Base-by-base conservation (phyloP, 768 basidiomycete genomes). In the Phaeolepiota aurea region DNA sequence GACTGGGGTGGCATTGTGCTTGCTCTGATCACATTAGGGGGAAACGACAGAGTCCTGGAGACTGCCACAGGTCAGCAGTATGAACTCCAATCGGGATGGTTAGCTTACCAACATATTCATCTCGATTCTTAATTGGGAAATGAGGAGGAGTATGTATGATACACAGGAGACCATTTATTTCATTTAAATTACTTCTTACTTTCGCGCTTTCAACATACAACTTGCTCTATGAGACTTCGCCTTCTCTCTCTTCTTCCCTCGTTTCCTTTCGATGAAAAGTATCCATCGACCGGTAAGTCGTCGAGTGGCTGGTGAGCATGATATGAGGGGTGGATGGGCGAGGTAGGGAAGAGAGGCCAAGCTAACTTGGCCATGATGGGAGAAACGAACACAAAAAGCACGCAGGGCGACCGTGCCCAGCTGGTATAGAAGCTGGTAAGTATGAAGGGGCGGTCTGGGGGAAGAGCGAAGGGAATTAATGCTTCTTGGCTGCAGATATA, bases 401-500 rank as follows among this genome's bases (percentile, higher is more conserved):
- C 7, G 25, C 7, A 28, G 25, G 7, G 25, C n/a, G 25, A 28
- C 25, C 25, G 7, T 28, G 25, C 7, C 25, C 7, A n/a, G n/a
- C n/a, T n/a, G 25, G 25, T 28, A 28, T 7, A 7, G 25, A 28
- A 28, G 25, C 25, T 28, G 25, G 25, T 28, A 28, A 28, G 25
- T 28, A 28, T n/a, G 25, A 28, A n/a, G 25, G n/a, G n/a, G 25
- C 7, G 25, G n/a, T n/a, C 7, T n/a, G n/a, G n/a, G n/a, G 31
- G 47, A 32, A 43, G 23, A 23, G 39, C 41, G 32, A 51, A 21
- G 46, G 44, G 45, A 40, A 52, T 51, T 49, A 54, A 51, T 45
- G 48, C 43, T 42, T 49, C 42, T 28, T 37, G 45, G 43, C 37
- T 47, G 45, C 34, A 44, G 49, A 48, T 53, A 54, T 48, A 52